Evolutionary conservation across 2,329 filamentous ascomycete genomes (phyloP).

Genomic region (Fusarium sp.): DNA sequence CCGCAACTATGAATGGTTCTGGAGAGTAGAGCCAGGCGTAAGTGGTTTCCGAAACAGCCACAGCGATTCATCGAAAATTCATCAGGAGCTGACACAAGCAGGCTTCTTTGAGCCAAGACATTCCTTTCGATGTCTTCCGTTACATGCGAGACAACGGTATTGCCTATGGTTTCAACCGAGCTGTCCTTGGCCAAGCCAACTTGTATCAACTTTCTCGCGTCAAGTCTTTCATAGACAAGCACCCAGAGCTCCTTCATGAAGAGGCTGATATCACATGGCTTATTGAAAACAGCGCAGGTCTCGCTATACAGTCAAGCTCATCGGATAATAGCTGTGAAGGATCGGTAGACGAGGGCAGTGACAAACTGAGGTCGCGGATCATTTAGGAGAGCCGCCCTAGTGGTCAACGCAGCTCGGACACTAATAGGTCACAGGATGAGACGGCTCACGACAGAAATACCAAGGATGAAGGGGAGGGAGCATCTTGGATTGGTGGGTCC

Average conservation of each 20-base stretch:
- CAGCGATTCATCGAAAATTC: background rate
- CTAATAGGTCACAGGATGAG: constrained; percentile 29
- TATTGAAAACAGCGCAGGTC: constrained; percentile 37
- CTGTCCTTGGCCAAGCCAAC: constrained; percentile 55
- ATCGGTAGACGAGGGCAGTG: constrained; percentile 11
- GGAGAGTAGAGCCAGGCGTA: constrained; percentile 69
- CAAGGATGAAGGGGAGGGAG: constrained; percentile 21
- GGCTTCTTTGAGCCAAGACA: constrained; percentile 64
- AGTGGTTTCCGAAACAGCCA: constrained; percentile 40
- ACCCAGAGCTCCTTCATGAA: constrained; percentile 56
- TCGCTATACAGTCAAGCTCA: background rate
- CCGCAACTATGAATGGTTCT: constrained; percentile 67
- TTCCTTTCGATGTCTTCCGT: constrained; percentile 86
- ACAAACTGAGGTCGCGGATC: constrained; percentile 26
- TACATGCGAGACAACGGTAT: constrained; percentile 88
- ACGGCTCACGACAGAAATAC: constrained; percentile 11
- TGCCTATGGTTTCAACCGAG: constrained; percentile 74
- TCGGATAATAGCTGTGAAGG: constrained; percentile 5
- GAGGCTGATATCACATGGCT: constrained; percentile 61
- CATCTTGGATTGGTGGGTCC: constrained; percentile 41
- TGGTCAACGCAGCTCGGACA: constrained; percentile 14
- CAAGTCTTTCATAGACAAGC: constrained; percentile 55
- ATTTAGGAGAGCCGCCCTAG: constrained; percentile 36
- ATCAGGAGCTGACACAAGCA: constrained; percentile 39
- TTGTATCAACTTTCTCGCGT: constrained; percentile 57